Percentiles rank a stretch among this genome's conserved stretches.
Evolutionary conservation across 148 eudicot genomes (phyloP).

Genomic region (Agrostemma githago): DNA sequence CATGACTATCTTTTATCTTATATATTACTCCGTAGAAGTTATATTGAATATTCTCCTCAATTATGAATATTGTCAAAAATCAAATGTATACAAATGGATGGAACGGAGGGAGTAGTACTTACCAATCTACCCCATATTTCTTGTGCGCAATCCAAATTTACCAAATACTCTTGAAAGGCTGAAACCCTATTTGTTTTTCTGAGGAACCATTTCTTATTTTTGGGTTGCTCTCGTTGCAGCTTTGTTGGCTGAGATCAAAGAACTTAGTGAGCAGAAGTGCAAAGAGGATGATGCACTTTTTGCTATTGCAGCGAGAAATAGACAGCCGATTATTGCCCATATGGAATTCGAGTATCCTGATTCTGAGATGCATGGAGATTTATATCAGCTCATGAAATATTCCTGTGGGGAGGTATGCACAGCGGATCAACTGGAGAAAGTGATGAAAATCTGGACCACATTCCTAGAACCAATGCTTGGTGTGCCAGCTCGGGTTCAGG

Average conservation of each 20-base stretch:
- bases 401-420: conserved; percentile 75
- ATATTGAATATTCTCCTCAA: too few species aligned
- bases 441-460: conserved; percentile 79
- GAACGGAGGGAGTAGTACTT: neutral
- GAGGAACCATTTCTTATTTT: neutral
- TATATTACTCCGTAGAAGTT: too few species aligned
- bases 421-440: conserved; percentile 72
- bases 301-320: conserved; percentile 56
- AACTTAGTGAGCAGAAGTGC: conserved; percentile 59
- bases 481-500: conserved; percentile 50
- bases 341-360: conserved; percentile 74
- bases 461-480: conserved; percentile 75
- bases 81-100: too few species aligned
- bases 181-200: neutral
- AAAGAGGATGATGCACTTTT: conserved; percentile 51
- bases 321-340: conserved; percentile 49
- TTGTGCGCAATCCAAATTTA: neutral
- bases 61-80: too few species aligned
- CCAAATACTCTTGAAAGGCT: too few species aligned
- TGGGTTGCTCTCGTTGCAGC: conserved; percentile 39
- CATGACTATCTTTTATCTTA: too few species aligned
- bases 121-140: neutral
- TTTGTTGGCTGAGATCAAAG: conserved; percentile 69
- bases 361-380: conserved; percentile 66
- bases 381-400: conserved; percentile 71